Base-by-base conservation (phyloP, 1,284 basidiomycete genomes). In the Melampsora americana region DNA sequence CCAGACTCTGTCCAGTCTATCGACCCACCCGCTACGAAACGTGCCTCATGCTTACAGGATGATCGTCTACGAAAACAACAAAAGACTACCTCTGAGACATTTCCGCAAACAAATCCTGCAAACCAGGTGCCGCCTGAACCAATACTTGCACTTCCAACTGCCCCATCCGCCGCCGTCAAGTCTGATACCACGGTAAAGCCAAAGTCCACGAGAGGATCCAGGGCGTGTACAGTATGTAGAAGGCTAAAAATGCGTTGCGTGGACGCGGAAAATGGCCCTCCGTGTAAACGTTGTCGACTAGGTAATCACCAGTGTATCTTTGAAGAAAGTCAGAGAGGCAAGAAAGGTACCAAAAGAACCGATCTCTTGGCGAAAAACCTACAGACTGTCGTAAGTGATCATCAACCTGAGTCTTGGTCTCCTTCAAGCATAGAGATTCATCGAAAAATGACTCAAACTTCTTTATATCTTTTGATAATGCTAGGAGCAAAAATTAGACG, bases 171-270 rank as follows among this genome's bases (percentile, higher is more conserved):
- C 30, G 9, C n/a, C 12, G 39, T 11, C 53, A 56, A 56, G 53
- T 56, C 53, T 28, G 53, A 56, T 56, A 28, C n/a, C 20, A 6
- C 53, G 26, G 80, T 79, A 66, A 82, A 82, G 70, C 79, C 80
- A 32, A 82, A 82, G 66, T 80, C 81, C 0, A 82, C 81, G 18
- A 80, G 82, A 16, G 81, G 81, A 35, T 78, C 39, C 79, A 93
- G 92, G 69, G 94, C 94, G 0, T 96, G 94, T 80, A 93, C 92
- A 0, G 92, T 95, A 42, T 98, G 95, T 83, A 89, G 95, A 44
- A 90, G 93, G 66, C 89, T 98, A 78, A 99, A 99, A 86, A 99
- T 99, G 95, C 92, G 95, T 79, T 99, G 95, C 80, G 92, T 96
- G 23, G 93, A 91, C 48, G 92, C 92, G 1, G 94, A 96, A 81